A percentile compares a stretch with the other conserved stretches of the same genome.
These are phyloP conservation scores for Striga hermonthica DNA, from an alignment of 305 asterid genomes.

Conservation along the genomic window DNA sequence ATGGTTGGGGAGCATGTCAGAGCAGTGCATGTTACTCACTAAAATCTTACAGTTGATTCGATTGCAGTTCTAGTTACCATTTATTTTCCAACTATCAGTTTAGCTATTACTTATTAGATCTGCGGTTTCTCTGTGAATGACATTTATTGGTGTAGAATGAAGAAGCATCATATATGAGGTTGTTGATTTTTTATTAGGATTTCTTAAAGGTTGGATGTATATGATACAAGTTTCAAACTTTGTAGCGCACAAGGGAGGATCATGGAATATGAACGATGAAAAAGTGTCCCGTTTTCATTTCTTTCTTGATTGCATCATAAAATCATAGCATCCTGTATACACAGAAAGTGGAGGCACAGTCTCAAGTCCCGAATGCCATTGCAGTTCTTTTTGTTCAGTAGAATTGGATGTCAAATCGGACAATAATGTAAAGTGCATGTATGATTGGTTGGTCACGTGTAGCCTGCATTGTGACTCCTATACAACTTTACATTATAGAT, in stretches of 20 bases:
- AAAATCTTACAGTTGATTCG: background rate
- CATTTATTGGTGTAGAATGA: no score
- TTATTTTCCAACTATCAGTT: constrained; percentile 5
- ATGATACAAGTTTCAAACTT: constrained; percentile 9
- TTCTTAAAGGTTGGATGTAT: background rate
- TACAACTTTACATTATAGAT: constrained; percentile 13
- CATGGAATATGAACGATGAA: no score
- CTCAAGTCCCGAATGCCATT: no score
- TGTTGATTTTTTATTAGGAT: no score
- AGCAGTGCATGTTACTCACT: background rate
- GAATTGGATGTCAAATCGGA: background rate
- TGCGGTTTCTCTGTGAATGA: constrained; percentile 20
- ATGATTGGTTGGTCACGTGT: constrained; percentile 6
- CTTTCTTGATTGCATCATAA: no score
- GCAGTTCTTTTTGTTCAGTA: background rate
- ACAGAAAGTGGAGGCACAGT: no score
- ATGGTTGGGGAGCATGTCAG: background rate
- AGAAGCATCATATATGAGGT: no score
- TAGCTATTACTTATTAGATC: constrained; percentile 29
- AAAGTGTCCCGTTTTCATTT: no score
- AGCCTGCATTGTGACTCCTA: constrained; percentile 6
- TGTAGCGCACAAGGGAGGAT: background rate
- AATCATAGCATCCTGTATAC: no score
- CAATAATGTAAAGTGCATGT: constrained; percentile 3
- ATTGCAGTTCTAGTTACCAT: background rate